These are phyloP conservation scores for Claviceps maximensis DNA, from an alignment of 2,329 filamentous ascomycete species.

Conservation along the genomic window DNA sequence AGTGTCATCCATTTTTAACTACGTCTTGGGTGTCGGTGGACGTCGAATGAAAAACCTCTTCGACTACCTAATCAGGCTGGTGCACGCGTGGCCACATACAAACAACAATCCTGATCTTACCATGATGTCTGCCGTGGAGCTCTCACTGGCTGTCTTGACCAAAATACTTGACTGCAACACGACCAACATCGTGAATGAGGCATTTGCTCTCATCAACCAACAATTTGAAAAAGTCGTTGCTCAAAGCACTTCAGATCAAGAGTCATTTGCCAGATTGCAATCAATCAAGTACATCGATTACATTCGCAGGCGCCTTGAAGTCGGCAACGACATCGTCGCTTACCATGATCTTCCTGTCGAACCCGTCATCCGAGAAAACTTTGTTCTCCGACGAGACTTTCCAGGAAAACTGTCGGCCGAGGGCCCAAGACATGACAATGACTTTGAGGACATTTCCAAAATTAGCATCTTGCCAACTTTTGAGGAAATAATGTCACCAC, in stretches of 20 bases:
- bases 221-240: conserved; percentile 13
- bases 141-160: conserved; percentile 19
- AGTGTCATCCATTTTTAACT: conserved; percentile 21
- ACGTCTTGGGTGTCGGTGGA: conserved; percentile 21
- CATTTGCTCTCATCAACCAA: conserved; percentile 6
- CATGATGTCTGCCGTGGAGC: conserved; percentile 13
- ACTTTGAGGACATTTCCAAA: conserved; percentile 28
- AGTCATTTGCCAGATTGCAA: conserved; percentile 17
- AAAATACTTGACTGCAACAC: conserved; percentile 25
- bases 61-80: conserved; percentile 12
- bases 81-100: conserved; percentile 6
- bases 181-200: conserved; percentile 17
- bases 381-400: conserved; percentile 19
- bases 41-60: conserved; percentile 19
- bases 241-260: conserved; percentile 4
- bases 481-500: conserved; percentile 29
- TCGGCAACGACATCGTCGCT: conserved; percentile 12
- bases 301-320: conserved; percentile 17
- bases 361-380: conserved; percentile 12
- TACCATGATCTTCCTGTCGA: conserved; percentile 8
- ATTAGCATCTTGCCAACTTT: conserved; percentile 37
- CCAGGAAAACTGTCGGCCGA: conserved; percentile 19
- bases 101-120: conserved; percentile 2
- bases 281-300: conserved; percentile 19
- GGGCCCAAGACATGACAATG: conserved; percentile 35